These are phyloP conservation scores for Tetratostichococcus sp. DNA, from an alignment of 139 green algal genomes.

Conservation along the genomic window DNA sequence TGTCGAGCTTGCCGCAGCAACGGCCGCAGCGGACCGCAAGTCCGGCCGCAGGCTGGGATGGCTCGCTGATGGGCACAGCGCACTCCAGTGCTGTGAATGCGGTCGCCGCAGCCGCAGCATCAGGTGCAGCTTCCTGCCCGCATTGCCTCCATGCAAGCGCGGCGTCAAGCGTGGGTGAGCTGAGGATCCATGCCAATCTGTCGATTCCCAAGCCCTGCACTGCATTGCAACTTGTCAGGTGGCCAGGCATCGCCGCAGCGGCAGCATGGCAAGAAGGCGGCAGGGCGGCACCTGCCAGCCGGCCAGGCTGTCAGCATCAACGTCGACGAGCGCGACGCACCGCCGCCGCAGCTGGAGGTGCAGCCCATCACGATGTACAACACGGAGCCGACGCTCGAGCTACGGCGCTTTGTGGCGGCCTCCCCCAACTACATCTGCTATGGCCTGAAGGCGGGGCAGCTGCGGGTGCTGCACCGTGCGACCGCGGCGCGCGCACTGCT, in stretches of 20 bases:
- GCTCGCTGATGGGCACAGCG: not conserved
- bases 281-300: not conserved
- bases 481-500: conserved; percentile 53
- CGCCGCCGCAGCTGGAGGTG: conserved; percentile 46
- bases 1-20: not conserved
- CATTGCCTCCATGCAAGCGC: too few relatives aligned
- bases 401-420: conserved; percentile 50
- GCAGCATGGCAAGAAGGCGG: not conserved
- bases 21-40: not conserved
- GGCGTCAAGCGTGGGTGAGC: too few relatives aligned
- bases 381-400: conserved; percentile 30
- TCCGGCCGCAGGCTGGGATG: not conserved
- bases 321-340: conserved; percentile 10
- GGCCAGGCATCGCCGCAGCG: too few relatives aligned
- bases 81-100: conserved; percentile 7
- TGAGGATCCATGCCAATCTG: too few relatives aligned
- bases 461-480: conserved; percentile 65
- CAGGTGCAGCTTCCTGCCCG: too few relatives aligned
- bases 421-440: conserved; percentile 74
- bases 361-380: conserved; percentile 46
- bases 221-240: too few relatives aligned
- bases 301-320: conserved; percentile 2
- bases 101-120: conserved; percentile 14
- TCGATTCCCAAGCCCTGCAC: too few relatives aligned
- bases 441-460: conserved; percentile 64